Percentiles rank a stretch among this genome's conserved stretches.
These are phyloP conservation scores for Mycena rebaudengoi DNA, from an alignment of 768 basidiomycete genomes.

Conservation along the genomic window DNA sequence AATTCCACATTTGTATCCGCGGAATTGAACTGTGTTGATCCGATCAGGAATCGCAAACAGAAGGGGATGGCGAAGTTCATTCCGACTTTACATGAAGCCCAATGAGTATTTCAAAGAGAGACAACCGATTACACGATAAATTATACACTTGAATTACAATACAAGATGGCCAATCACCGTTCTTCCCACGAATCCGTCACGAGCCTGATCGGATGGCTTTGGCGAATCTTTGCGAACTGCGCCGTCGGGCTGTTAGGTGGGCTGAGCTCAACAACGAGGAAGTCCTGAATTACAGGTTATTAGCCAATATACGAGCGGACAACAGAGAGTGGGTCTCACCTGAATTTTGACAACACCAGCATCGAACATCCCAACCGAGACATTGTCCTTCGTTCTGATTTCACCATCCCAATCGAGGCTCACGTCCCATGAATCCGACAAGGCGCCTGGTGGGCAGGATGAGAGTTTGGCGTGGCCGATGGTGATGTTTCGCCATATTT, in stretches of 20 bases:
- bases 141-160: no score
- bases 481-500: not conserved
- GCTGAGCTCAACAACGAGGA: conserved; percentile 17
- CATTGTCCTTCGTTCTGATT: not conserved
- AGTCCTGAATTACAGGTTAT: conserved; percentile 11
- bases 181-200: conserved; percentile 27
- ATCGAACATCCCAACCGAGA: conserved; percentile 14
- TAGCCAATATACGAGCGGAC: no score
- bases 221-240: conserved; percentile 1
- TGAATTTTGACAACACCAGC: conserved; percentile 13
- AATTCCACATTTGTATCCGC: no score
- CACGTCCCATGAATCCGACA: not conserved
- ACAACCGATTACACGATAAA: not conserved
- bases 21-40: no score
- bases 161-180: no score
- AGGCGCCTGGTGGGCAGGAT: conserved; percentile 8
- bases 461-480: conserved; percentile 13
- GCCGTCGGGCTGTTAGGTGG: not conserved
- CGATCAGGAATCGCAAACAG: no score
- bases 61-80: no score
- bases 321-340: no score
- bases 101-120: not conserved
- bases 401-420: conserved; percentile 13
- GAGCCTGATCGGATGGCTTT: conserved; percentile 22
- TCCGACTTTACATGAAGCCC: no score